These are phyloP conservation scores for Komagataella kurtzmanii DNA, from an alignment of 805 yeast genomes.

Conservation along the genomic window DNA sequence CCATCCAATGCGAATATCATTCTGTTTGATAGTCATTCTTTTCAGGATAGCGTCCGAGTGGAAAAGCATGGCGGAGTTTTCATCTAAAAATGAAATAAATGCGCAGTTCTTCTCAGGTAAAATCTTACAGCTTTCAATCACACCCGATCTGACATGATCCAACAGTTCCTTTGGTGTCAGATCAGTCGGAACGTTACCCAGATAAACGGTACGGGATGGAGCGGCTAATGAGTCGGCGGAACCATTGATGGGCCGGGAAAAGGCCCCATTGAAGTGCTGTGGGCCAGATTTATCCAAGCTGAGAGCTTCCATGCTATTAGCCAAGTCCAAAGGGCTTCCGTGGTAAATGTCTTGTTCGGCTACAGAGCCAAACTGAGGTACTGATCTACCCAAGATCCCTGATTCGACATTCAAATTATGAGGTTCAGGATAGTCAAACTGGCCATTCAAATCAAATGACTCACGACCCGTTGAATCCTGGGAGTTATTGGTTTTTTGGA, in stretches of 20 bases:
- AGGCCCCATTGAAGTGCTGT: background rate
- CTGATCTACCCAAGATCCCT: background rate
- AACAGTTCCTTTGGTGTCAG: conserved; percentile 70
- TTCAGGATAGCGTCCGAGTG: conserved; percentile 89
- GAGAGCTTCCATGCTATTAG: background rate
- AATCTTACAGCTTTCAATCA: conserved; percentile 66
- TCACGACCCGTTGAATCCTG: background rate
- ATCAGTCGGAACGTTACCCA: conserved; percentile 80
- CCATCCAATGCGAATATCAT: conserved; percentile 87
- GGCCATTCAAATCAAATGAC: background rate
- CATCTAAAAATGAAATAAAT: conserved; percentile 79
- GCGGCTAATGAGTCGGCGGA: background rate
- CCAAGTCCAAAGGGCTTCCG: background rate
- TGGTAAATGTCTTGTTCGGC: background rate
- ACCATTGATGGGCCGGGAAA: background rate
- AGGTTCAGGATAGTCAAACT: background rate
- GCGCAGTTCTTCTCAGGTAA: conserved; percentile 85
- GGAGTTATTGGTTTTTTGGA: background rate
- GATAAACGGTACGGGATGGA: conserved; percentile 69
- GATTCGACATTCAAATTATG: background rate
- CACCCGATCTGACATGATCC: conserved; percentile 86
- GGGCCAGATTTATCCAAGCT: background rate
- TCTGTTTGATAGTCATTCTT: conserved; percentile 65
- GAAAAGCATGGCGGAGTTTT: conserved; percentile 76
- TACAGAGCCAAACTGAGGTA: background rate